phyloP scores from a whole-genome alignment of 345 rosid species.

The Aethionema arabicum region DNA sequence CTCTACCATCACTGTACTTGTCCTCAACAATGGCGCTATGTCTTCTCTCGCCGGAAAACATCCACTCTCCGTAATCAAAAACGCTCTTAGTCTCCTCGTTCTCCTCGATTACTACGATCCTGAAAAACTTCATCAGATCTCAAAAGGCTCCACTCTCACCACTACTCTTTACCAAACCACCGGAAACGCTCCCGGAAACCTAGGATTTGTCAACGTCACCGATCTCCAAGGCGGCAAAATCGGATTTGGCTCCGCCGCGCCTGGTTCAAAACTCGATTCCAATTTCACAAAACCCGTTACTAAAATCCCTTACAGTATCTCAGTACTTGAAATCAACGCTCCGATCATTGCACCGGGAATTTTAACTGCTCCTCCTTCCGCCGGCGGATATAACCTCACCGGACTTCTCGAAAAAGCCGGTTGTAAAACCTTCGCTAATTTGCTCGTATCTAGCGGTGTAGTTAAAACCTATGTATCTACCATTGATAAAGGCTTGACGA shows the following conservation, averaged over 20 bases:
- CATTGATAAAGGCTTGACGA: conserved; percentile 64
- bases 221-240: conserved; percentile 84
- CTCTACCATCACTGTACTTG: conserved; percentile 72
- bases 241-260: conserved; percentile 72
- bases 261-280: conserved; percentile 85
- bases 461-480: conserved; percentile 66
- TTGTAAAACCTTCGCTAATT: conserved; percentile 69
- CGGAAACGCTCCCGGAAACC: conserved; percentile 80
- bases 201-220: conserved; percentile 86
- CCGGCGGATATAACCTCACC: conserved; percentile 62
- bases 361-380: conserved; percentile 60
- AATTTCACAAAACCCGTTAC: conserved; percentile 67
- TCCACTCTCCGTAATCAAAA: conserved; percentile 75
- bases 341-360: conserved; percentile 74
- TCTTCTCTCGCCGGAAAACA: conserved; percentile 57
- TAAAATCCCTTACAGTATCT: conserved; percentile 78
- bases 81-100: conserved; percentile 65
- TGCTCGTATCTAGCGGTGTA: conserved; percentile 67
- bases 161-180: conserved; percentile 96
- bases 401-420: conserved; percentile 83
- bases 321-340: conserved; percentile 60
- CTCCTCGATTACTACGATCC: conserved; percentile 87
- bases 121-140: conserved; percentile 70
- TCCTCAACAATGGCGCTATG: conserved; percentile 80
- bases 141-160: conserved; percentile 65